Evolutionary conservation across 2,329 filamentous ascomycete species (phyloP).

Genomic region (Calonectria hawksworthii): DNA sequence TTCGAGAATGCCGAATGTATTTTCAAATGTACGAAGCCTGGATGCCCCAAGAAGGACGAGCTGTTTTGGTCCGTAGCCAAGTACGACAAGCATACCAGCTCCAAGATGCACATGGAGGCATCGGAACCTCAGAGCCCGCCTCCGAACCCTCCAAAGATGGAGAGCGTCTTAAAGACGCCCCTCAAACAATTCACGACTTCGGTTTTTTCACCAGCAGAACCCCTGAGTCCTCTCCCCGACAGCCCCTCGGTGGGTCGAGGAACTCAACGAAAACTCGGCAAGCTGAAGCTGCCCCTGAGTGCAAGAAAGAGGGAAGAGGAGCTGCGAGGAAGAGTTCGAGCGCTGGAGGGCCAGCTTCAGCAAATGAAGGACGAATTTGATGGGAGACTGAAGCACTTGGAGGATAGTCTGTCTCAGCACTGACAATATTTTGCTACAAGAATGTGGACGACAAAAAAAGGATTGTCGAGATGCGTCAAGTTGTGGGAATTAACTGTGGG

Average conservation of each 20-base stretch:
- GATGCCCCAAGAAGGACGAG: neutral
- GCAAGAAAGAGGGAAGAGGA: slow-evolving; percentile 18
- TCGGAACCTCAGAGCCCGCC: neutral
- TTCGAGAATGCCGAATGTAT: neutral
- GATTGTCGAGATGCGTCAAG: neutral
- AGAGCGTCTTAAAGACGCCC: slow-evolving; percentile 10
- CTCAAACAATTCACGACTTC: neutral
- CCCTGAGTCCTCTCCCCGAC: neutral
- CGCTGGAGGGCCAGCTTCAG: slow-evolving; percentile 32
- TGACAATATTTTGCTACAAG: neutral
- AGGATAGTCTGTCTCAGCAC: neutral
- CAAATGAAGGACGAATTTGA: neutral
- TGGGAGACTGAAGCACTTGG: neutral
- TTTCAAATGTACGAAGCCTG: neutral
- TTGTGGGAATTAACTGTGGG: neutral
- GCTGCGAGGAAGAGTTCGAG: slow-evolving; percentile 20
- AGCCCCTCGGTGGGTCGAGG: slow-evolving; percentile 39
- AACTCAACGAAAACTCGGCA: neutral
- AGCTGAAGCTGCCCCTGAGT: neutral
- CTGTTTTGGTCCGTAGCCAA: neutral
- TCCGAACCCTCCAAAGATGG: neutral
- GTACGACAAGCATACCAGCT: neutral
- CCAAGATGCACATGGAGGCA: neutral
- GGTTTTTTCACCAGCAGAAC: slow-evolving; percentile 24
- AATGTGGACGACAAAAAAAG: neutral